Evolutionary conservation across 148 eudicot genomes (phyloP), one percentile per base, ranked within the genome.

Genomic region (Amaranthus palmeri): DNA sequence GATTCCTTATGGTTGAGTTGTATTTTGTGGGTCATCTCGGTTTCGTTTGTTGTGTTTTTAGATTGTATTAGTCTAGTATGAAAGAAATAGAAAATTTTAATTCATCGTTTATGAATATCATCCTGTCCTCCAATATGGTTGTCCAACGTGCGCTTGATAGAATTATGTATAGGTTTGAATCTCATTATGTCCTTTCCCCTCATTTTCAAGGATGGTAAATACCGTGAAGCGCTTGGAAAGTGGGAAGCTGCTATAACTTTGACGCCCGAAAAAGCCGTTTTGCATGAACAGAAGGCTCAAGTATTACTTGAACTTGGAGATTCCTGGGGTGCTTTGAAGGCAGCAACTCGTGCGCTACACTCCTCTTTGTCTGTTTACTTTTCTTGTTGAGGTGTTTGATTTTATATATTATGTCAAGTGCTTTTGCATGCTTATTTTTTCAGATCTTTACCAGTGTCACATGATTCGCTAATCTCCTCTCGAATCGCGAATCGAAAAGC

Each of bases 261-360:
- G 83, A 77, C 70, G 86, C 93, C 97, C 46, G 82, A 84, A 54
- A 83, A 82, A 51, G 90, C 93, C 14, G 65, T 81, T 64, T 61
- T 91, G 62, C 97, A 91, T 65, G 97, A 91, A 71, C 97, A 91
- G 72, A 91, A 91, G 81, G 92, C 97, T 79, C 97, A 91, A 83
- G 82, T 91, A 65, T 77, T 91, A 68, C 93, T 91, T 72, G 97
- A 91, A 78, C 65, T 88, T 63, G 97, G 92, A 76, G 93, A 91
- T 72, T 80, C 93, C 18, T 92, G 97, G 97, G 86, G 83, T 81
- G 90, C 97, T 77, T 74, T 92, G 81, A 89, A 86, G 83, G 95
- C 97, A 14, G 97, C 97, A 61, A 84, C 86, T 69, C 85, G 97
- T 92, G 76, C 59, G 81, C 54, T 41, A 76, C 65, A 8, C 56